These are phyloP conservation scores for Pichia inconspicua DNA, from an alignment of 1,139 yeast genomes.

Conservation along the genomic window DNA sequence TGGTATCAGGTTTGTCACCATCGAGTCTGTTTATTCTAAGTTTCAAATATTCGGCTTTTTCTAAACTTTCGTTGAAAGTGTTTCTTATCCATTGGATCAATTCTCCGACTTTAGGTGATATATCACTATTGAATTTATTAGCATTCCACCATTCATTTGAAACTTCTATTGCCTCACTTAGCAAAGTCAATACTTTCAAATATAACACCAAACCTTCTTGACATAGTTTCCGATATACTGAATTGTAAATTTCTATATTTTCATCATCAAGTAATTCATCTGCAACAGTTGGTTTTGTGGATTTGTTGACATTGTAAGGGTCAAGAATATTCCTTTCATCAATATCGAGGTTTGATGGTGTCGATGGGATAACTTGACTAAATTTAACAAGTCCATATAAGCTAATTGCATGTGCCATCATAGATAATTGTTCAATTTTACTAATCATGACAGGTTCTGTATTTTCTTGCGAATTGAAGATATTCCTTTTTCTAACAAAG, in stretches of 20 bases:
- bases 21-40: slow-evolving; percentile 40
- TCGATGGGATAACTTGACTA: slow-evolving; percentile 71
- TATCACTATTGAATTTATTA: slow-evolving; percentile 31
- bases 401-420: slow-evolving; percentile 84
- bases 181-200: slow-evolving; percentile 70
- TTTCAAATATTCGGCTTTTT: slow-evolving; percentile 74
- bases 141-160: slow-evolving; percentile 87
- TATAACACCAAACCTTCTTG: slow-evolving; percentile 83
- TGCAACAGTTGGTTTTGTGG: slow-evolving; percentile 20
- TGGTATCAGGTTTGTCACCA: neutral
- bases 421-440: slow-evolving; percentile 67
- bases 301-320: neutral
- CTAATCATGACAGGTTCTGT: slow-evolving; percentile 28
- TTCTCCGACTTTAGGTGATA: slow-evolving; percentile 52
- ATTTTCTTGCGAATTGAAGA: neutral
- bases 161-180: slow-evolving; percentile 77
- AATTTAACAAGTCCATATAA: slow-evolving; percentile 89
- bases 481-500: neutral
- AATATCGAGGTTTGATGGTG: slow-evolving; percentile 43
- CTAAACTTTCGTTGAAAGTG: slow-evolving; percentile 79
- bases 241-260: neutral
- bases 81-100: slow-evolving; percentile 91
- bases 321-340: slow-evolving; percentile 23
- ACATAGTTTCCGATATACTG: slow-evolving; percentile 34
- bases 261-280: slow-evolving; percentile 21